Percentiles rank a stretch among this genome's conserved stretches.
Conservation (phyloP, 306 rosid genomes). For the Ormosia semicastrata region DNA sequence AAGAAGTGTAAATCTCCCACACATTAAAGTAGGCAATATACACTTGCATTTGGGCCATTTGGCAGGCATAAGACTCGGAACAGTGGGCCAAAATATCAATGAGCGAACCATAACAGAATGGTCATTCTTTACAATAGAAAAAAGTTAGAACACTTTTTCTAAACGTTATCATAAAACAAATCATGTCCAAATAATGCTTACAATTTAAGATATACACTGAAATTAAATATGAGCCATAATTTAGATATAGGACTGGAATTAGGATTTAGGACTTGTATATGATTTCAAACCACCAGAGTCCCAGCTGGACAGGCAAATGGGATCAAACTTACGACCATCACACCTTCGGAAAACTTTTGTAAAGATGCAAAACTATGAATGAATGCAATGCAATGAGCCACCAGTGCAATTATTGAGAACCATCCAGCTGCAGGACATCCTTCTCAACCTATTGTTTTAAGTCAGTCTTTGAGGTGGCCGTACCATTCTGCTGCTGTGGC, state of each 20-base stretch:
- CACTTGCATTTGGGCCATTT: too few relatives aligned
- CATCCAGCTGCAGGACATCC: background rate
- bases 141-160: background rate
- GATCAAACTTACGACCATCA: background rate
- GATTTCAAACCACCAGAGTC: conserved; percentile 33
- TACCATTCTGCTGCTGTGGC: conserved; percentile 56
- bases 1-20: too few relatives aligned
- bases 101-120: too few relatives aligned
- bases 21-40: too few relatives aligned
- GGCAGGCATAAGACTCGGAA: too few relatives aligned
- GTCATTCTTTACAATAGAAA: too few relatives aligned
- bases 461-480: conserved; percentile 54
- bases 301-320: conserved; percentile 35
- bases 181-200: conserved; percentile 52
- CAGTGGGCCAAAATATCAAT: too few relatives aligned
- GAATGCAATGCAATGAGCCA: conserved; percentile 34
- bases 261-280: conserved; percentile 24
- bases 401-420: conserved; percentile 19
- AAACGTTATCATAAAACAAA: conserved; percentile 37
- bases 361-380: conserved; percentile 27
- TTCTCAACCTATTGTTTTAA: conserved; percentile 45
- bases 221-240: conserved; percentile 35
- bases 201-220: conserved; percentile 44
- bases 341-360: conserved; percentile 27
- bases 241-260: conserved; percentile 34